Base-by-base conservation (phyloP, 306 rosid species). In the Abrus pulchellus region DNA sequence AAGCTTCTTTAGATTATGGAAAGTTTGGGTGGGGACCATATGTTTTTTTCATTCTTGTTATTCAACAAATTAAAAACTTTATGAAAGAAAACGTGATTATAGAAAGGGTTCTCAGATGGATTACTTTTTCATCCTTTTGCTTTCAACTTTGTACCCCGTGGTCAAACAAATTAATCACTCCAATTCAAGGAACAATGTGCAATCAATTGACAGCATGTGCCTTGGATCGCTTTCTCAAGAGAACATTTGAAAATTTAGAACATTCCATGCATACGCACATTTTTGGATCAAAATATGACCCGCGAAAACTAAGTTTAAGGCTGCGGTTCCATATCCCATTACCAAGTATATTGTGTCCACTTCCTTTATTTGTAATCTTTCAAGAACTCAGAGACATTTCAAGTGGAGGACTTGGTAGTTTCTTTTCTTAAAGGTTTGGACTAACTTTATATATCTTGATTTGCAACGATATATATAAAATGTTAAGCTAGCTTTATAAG, bases 221-320 rank as follows among this genome's bases (percentile, higher is more conserved):
- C 63, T 64, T 34, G 66, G 65, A 54, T 72, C 56, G 55, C 56
- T 71, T 62, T 77, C 36, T 54, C n/a, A 20, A 57, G 75, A 73
- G 6, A 78, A 49, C 50, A 66, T 78, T 63, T 69, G 50, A 82
- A 61, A 45, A 14, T 69, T 7, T 63, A 48, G 48, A 57, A 68
- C 68, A 59, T 48, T 40, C 66, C 68, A 57, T 43, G 52, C 53
- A 64, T 72, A 47, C 60, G n/a, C 59, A 75, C 55, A 75, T 38
- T 75, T 68, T 68, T 68, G 81, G 78, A 75, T 57, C 55, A 3
- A 34, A 54, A 38, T 49, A 65, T 74, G 80, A 55, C 84, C 75
- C 75, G 65, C 60, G 75, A 44, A 30, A 70, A 52, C 67, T 20
- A 68, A 40, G 45, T 43, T 71, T 72, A 61, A 49, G 40, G 77